Evolutionary conservation across 2,329 filamentous ascomycete species (phyloP).

Genomic region (Alternaria gansuensis): DNA sequence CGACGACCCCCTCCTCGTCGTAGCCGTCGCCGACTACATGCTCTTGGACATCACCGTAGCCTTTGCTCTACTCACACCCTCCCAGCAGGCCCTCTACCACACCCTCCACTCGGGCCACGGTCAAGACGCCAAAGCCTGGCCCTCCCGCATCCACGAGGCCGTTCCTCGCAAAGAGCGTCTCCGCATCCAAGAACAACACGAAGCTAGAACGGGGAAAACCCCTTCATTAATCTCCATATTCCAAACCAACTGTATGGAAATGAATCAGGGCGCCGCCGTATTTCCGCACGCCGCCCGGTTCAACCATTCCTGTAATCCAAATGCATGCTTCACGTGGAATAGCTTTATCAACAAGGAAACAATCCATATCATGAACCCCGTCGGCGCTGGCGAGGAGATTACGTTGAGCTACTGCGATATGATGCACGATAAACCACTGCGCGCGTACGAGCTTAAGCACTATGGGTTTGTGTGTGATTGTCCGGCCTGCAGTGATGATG

Average conservation of each 20-base stretch:
- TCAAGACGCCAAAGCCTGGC: slow-evolving; percentile 42
- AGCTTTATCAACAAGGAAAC: slow-evolving; percentile 38
- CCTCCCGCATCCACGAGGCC: slow-evolving; percentile 34
- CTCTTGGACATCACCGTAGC: slow-evolving; percentile 44
- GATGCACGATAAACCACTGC: slow-evolving; percentile 40
- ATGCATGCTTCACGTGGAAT: slow-evolving; percentile 53
- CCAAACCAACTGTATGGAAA: slow-evolving; percentile 55
- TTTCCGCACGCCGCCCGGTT: slow-evolving; percentile 52
- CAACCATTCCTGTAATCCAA: slow-evolving; percentile 56
- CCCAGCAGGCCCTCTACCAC: slow-evolving; percentile 38
- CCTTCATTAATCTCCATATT: slow-evolving; percentile 49
- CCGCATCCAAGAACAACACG: slow-evolving; percentile 46
- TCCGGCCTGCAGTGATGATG: slow-evolving; percentile 45
- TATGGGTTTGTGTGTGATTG: slow-evolving; percentile 53
- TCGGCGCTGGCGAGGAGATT: slow-evolving; percentile 51
- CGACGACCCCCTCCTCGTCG: slow-evolving; percentile 52
- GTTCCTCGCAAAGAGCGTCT: slow-evolving; percentile 31
- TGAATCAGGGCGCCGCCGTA: slow-evolving; percentile 44
- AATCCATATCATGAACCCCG: slow-evolving; percentile 48
- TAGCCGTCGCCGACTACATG: slow-evolving; percentile 45
- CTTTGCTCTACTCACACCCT: slow-evolving; percentile 32
- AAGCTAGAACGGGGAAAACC: slow-evolving; percentile 35
- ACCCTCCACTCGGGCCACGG: slow-evolving; percentile 42
- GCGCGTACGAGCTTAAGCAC: slow-evolving; percentile 48
- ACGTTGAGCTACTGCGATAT: slow-evolving; percentile 52